Evolutionary conservation across 208 protist genomes (phyloP).

Genomic region (Borovskyia barvae): DNA sequence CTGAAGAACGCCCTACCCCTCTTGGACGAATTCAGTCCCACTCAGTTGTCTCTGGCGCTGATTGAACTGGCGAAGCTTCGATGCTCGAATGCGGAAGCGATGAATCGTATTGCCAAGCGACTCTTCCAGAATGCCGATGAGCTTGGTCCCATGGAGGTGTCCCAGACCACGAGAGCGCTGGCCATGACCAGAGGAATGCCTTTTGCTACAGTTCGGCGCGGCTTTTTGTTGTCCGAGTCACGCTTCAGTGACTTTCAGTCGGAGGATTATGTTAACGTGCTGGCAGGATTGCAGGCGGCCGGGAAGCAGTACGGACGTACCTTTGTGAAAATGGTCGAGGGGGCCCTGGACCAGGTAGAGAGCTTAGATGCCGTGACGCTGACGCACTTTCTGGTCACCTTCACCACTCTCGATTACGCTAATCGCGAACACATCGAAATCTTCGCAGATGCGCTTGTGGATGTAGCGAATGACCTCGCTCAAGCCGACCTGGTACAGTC

Average conservation of each 20-base stretch:
- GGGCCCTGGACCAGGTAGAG: conserved; percentile 73
- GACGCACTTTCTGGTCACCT: conserved; percentile 64
- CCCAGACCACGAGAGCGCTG: conserved; percentile 34
- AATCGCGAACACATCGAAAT: conserved; percentile 83
- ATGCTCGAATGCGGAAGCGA: conserved; percentile 55
- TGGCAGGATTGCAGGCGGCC: conserved; percentile 24
- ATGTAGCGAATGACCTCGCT: conserved; percentile 59
- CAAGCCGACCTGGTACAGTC: conserved; percentile 72
- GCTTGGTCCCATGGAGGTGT: conserved; percentile 62
- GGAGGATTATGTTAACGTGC: conserved; percentile 74
- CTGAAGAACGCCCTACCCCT: conserved; percentile 51
- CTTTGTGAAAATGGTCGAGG: conserved; percentile 61
- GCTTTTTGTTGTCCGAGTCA: conserved; percentile 45
- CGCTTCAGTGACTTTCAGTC: conserved; percentile 60
- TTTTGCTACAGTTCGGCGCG: conserved; percentile 38
- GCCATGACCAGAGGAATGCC: conserved; percentile 57
- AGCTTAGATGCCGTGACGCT: conserved; percentile 77
- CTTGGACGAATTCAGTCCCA: conserved; percentile 74
- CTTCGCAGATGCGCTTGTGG: conserved; percentile 81
- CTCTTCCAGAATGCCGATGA: conserved; percentile 51
- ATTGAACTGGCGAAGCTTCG: conserved; percentile 64
- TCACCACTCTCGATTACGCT: conserved; percentile 57
- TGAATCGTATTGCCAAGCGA: conserved; percentile 57
- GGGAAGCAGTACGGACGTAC: conserved; percentile 61
- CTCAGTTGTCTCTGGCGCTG: conserved; percentile 58